phyloP scores from a whole-genome alignment of 306 rosid genomes.

The Cucumis cinereus region DNA sequence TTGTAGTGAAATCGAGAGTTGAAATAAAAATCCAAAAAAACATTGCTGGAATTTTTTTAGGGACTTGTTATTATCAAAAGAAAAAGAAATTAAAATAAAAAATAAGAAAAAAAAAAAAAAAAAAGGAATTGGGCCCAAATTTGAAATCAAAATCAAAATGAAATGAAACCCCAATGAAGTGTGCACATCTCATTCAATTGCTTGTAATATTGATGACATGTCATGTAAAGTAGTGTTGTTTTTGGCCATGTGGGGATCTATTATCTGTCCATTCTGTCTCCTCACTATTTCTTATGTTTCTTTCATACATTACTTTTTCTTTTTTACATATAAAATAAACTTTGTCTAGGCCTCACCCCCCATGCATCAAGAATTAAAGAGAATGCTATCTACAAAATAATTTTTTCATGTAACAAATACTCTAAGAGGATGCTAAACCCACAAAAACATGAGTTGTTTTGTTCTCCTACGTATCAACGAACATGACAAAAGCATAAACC shows the following conservation, averaged over 20 bases:
- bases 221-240: constrained; percentile 39
- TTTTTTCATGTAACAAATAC: too few species aligned
- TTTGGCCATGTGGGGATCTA: constrained; percentile 39
- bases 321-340: neutral
- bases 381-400: too few species aligned
- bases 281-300: constrained; percentile 18
- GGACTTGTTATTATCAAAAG: constrained; percentile 29
- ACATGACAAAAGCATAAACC: too few species aligned
- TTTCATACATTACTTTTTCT: constrained; percentile 13
- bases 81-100: too few species aligned
- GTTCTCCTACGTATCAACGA: too few species aligned
- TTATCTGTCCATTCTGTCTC: constrained; percentile 45
- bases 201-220: constrained; percentile 43
- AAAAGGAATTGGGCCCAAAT: constrained; percentile 21
- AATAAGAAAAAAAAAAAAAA: too few species aligned
- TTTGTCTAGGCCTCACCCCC: neutral
- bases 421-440: too few species aligned
- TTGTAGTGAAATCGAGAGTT: constrained; percentile 18
- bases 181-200: constrained; percentile 30
- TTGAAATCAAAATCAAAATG: constrained; percentile 3
- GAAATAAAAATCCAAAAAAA: constrained; percentile 26
- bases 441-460: too few species aligned
- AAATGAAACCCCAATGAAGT: constrained; percentile 8
- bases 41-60: constrained; percentile 13
- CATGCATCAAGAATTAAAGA: neutral